Evolutionary conservation across 2,329 filamentous ascomycete species (phyloP).

Genomic region (Aspergillus neotritici): DNA sequence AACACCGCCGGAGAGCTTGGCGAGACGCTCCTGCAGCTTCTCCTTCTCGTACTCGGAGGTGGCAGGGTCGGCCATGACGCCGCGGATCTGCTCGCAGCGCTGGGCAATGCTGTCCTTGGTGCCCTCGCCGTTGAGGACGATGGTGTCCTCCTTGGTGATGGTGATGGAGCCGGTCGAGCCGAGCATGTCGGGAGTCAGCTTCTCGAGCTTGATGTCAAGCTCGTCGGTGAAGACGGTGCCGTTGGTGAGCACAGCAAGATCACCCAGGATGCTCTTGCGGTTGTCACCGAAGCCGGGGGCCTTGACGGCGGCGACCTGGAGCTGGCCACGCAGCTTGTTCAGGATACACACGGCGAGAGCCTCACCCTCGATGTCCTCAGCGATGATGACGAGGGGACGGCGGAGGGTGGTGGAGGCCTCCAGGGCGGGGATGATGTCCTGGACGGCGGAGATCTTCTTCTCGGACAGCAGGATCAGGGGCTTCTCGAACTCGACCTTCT

Average conservation of each 20-base stretch:
- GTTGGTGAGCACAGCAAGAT: constrained; percentile 92
- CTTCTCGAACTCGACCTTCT: constrained; percentile 99
- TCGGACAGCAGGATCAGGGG: constrained; percentile 96
- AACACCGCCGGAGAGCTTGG: constrained; percentile 97
- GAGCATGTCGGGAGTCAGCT: constrained; percentile 91
- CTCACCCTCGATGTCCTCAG: constrained; percentile 98
- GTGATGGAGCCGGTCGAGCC: constrained; percentile 97
- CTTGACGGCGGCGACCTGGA: constrained; percentile 98
- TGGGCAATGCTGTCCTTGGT: constrained; percentile 89
- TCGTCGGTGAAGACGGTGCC: constrained; percentile 97
- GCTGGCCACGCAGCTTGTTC: constrained; percentile 99
- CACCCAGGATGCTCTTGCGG: constrained; percentile 98
- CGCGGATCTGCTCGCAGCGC: constrained; percentile 98
- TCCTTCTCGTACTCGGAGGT: constrained; percentile 99
- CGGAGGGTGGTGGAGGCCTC: constrained; percentile 94
- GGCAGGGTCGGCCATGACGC: constrained; percentile 85
- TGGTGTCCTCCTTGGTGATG: constrained; percentile 99
- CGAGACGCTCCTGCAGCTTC: constrained; percentile 99
- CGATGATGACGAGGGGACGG: constrained; percentile 94
- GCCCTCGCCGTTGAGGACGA: constrained; percentile 94
- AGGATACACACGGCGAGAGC: constrained; percentile 97
- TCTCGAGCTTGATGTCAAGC: constrained; percentile 98
- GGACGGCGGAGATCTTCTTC: constrained; percentile 99
- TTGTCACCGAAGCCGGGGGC: constrained; percentile 99
- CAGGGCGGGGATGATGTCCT: constrained; percentile 97